These are phyloP conservation scores for Monotropa hypopitys DNA, from an alignment of 179 eudicot genomes.

Conservation along the genomic window DNA sequence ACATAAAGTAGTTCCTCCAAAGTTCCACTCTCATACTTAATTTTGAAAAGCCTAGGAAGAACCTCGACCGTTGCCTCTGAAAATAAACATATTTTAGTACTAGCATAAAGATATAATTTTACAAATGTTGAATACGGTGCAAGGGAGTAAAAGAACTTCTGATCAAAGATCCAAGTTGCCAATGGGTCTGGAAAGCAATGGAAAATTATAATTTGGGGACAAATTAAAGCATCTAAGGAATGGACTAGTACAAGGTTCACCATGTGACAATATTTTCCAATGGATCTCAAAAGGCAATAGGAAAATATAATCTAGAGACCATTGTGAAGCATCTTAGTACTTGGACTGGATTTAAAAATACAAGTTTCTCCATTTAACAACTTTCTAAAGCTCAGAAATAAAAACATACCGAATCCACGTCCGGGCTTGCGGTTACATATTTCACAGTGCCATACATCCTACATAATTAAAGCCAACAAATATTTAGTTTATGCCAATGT, in stretches of 20 bases:
- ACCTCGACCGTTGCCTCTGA: constrained; percentile 98
- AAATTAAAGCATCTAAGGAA: neutral
- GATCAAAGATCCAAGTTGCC: neutral
- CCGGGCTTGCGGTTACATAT: constrained; percentile 98
- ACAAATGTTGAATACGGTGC: neutral
- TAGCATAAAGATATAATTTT: neutral
- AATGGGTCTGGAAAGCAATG: neutral
- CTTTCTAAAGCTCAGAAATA: neutral
- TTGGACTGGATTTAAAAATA: neutral
- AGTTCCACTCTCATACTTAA: constrained; percentile 96
- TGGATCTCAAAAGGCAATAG: neutral
- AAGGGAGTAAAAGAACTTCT: neutral
- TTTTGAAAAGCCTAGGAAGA: constrained; percentile 92
- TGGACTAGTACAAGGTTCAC: neutral
- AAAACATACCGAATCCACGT: constrained; percentile 86
- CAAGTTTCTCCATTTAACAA: neutral
- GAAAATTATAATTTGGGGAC: neutral
- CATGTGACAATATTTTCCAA: neutral
- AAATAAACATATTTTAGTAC: constrained; percentile 7
- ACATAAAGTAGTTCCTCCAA: constrained; percentile 89
- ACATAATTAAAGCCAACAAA: constrained; percentile 13
- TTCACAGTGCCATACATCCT: constrained; percentile 99
- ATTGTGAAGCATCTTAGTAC: neutral
- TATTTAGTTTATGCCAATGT: neutral
- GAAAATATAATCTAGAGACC: neutral